Conservation (phyloP, 345 rosid species). For the Gossypioides kirkii region DNA sequence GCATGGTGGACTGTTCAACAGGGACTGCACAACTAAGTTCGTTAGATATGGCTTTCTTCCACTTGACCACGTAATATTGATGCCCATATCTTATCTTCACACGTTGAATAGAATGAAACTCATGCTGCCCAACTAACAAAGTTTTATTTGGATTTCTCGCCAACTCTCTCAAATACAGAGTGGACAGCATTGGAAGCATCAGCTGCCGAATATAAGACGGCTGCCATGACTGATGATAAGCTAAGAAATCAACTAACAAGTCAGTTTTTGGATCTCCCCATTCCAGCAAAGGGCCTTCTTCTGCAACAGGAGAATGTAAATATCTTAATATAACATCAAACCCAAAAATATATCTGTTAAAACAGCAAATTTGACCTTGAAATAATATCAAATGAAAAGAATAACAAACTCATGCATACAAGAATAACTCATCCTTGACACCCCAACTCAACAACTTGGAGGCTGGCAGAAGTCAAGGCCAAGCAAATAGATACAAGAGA, state of each 20-base stretch:
- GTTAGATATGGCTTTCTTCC: slow-evolving; percentile 52
- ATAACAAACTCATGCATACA: background rate
- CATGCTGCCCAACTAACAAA: slow-evolving; percentile 57
- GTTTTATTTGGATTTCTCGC: slow-evolving; percentile 35
- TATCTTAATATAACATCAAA: slow-evolving; percentile 7
- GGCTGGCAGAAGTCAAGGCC: background rate
- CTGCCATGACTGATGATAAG: slow-evolving; percentile 63
- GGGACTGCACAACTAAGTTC: slow-evolving; percentile 22
- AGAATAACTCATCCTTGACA: background rate
- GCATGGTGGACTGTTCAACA: slow-evolving; percentile 30
- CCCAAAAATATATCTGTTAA: slow-evolving; percentile 1
- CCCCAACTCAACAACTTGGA: background rate
- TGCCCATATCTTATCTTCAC: slow-evolving; percentile 62
- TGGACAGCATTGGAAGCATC: slow-evolving; percentile 78
- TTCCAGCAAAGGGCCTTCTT: slow-evolving; percentile 32
- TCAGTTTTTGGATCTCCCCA: slow-evolving; percentile 78
- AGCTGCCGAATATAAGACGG: slow-evolving; percentile 67
- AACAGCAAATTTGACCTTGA: background rate
- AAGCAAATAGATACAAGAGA: background rate
- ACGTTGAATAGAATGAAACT: slow-evolving; percentile 71
- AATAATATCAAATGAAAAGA: background rate
- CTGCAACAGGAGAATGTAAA: slow-evolving; percentile 30
- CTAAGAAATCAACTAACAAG: slow-evolving; percentile 74
- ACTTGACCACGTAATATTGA: slow-evolving; percentile 58
- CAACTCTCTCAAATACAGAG: slow-evolving; percentile 67